Conservation (phyloP, 1,284 basidiomycete species). For the Pseudozyma hubeiensis region DNA sequence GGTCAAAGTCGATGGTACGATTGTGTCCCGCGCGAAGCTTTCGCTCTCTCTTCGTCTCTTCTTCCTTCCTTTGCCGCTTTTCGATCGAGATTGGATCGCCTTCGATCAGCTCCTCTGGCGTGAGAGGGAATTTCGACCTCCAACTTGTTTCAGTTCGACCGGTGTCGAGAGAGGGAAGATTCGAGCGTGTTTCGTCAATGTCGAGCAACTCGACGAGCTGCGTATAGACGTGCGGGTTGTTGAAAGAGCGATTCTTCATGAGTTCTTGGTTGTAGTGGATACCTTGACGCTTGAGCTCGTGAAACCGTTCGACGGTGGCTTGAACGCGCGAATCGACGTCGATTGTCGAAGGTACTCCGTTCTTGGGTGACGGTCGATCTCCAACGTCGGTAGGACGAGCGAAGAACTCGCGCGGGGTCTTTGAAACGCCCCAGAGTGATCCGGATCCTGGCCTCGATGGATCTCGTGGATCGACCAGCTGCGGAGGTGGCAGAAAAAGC, state of each 20-base stretch:
- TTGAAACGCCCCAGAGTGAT: conserved; percentile 22
- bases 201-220: conserved; percentile 91
- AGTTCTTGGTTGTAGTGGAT: conserved; percentile 94
- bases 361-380: too few species aligned
- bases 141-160: conserved; percentile 3
- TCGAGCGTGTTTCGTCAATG: conserved; percentile 77
- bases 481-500: conserved; percentile 19
- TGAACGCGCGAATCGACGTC: conserved; percentile 14
- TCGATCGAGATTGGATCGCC: conserved; percentile 22
- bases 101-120: conserved; percentile 9
- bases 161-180: conserved; percentile 27
- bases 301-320: conserved; percentile 76
- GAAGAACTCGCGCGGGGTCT: background rate
- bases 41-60: background rate
- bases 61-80: background rate
- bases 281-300: conserved; percentile 76
- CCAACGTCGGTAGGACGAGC: too few species aligned
- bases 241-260: conserved; percentile 87
- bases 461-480: background rate
- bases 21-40: conserved; percentile 1
- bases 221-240: conserved; percentile 92
- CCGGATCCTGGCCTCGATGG: background rate
- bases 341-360: background rate
- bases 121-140: conserved; percentile 18
- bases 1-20: conserved; percentile 11